Conservation (phyloP, 2,329 filamentous ascomycete genomes). For the Xylariaceae sp. region DNA sequence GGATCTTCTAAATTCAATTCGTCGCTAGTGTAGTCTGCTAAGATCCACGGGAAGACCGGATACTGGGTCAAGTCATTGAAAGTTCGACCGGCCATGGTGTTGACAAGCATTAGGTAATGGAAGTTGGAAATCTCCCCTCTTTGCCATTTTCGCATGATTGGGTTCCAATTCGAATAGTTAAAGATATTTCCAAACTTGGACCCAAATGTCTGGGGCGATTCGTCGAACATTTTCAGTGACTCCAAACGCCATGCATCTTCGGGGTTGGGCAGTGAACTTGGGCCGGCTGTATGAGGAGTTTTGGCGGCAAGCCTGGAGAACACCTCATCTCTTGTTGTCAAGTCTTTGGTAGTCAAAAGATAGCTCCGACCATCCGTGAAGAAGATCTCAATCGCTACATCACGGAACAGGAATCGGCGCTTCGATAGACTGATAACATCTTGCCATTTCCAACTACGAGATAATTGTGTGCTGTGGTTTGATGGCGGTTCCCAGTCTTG, state of each 20-base stretch:
- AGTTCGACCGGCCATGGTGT: conserved; percentile 92
- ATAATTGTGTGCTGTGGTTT: conserved; percentile 65
- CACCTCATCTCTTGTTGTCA: conserved; percentile 69
- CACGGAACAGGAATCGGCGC: conserved; percentile 86
- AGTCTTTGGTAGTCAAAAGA: conserved; percentile 75
- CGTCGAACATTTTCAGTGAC: conserved; percentile 63
- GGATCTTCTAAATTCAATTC: conserved; percentile 84
- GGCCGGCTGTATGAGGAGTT: conserved; percentile 71
- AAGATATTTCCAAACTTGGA: conserved; percentile 92
- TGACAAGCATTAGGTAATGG: conserved; percentile 96
- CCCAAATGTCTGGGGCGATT: conserved; percentile 60
- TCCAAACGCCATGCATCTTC: conserved; percentile 93
- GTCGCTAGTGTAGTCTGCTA: conserved; percentile 92
- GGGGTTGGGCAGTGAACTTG: conserved; percentile 63
- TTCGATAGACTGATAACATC: conserved; percentile 96
- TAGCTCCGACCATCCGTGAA: conserved; percentile 97
- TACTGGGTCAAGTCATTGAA: conserved; percentile 99
- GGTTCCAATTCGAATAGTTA: conserved; percentile 73
- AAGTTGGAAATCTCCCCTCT: conserved; percentile 97
- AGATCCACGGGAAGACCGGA: conserved; percentile 94
- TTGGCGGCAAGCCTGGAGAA: conserved; percentile 69
- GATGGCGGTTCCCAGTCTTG: conserved; percentile 56
- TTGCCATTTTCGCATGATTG: conserved; percentile 83
- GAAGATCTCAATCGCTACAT: conserved; percentile 95
- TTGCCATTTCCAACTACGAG: conserved; percentile 86